Evolutionary conservation across 2,329 filamentous ascomycete species (phyloP).

Genomic region (Diaporthe sp.): DNA sequence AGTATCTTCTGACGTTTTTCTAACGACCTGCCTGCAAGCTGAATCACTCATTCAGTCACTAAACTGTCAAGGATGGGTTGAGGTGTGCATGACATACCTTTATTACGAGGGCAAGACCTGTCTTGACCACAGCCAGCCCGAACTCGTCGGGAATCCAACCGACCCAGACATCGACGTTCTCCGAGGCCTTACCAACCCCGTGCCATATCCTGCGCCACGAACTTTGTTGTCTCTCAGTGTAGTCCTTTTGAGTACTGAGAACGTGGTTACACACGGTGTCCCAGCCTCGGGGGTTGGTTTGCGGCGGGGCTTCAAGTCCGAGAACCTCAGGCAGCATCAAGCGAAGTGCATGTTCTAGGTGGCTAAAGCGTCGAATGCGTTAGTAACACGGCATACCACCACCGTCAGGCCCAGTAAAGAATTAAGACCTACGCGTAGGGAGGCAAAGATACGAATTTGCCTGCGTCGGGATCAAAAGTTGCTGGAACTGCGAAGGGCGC

Average conservation of each 20-base stretch:
- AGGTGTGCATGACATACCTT: constrained; percentile 1
- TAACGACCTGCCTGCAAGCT: constrained; percentile 28
- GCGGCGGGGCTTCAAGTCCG: background rate
- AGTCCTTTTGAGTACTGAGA: constrained; percentile 19
- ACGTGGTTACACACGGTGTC: background rate
- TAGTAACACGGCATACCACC: background rate
- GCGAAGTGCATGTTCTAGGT: constrained; percentile 2
- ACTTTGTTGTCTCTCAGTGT: background rate
- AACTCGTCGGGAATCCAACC: constrained; percentile 31
- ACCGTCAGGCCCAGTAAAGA: background rate
- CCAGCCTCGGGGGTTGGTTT: background rate
- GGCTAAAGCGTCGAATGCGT: background rate
- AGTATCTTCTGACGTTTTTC: constrained; percentile 2
- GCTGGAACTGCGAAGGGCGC: background rate
- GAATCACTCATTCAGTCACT: background rate
- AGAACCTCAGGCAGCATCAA: background rate
- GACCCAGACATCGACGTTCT: constrained; percentile 18
- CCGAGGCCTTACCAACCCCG: constrained; percentile 5
- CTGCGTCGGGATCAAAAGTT: background rate
- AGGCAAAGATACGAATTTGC: constrained; percentile 2
- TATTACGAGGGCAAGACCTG: constrained; percentile 24
- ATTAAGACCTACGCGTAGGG: constrained; percentile 1
- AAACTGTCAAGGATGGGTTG: background rate
- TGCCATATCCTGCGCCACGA: constrained; percentile 26
- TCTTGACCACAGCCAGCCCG: constrained; percentile 30